Evolutionary conservation across 306 rosid genomes (phyloP).

Genomic region (Sicyos edulis): DNA sequence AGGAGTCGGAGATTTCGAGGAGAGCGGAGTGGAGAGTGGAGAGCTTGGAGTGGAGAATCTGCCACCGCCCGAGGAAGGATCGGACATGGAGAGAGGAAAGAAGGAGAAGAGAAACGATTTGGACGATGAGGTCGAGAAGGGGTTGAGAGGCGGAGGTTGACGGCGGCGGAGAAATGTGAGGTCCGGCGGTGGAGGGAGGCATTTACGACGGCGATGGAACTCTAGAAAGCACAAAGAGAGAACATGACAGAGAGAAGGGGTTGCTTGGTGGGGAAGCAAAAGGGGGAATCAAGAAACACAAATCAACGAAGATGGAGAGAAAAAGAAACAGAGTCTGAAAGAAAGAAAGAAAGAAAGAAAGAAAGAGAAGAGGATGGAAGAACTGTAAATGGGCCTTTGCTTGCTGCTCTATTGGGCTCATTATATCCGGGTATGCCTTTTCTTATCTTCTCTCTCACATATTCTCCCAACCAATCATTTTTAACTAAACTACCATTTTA

Average conservation of each 20-base stretch:
- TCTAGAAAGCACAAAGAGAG: background rate
- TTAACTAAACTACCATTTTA: no score
- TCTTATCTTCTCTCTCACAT: background rate
- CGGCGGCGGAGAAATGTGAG: constrained; percentile 12
- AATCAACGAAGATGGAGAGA: background rate
- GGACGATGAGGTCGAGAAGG: constrained; percentile 42
- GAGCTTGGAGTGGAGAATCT: constrained; percentile 39
- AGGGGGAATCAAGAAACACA: constrained; percentile 2
- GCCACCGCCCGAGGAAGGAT: constrained; percentile 48
- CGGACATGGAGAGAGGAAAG: constrained; percentile 39
- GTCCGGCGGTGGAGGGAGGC: constrained; percentile 8
- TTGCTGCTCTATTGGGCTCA: background rate
- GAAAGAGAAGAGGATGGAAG: background rate
- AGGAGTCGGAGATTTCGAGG: constrained; percentile 33
- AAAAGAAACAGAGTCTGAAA: background rate
- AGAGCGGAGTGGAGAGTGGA: constrained; percentile 30
- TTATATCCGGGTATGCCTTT: background rate
- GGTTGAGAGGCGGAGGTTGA: constrained; percentile 36
- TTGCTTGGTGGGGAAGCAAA: constrained; percentile 32
- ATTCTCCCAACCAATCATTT: background rate
- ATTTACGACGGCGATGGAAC: background rate
- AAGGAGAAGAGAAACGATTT: constrained; percentile 33
- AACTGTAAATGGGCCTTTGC: constrained; percentile 4
- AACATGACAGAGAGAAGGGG: background rate
- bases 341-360: no score